Evolutionary conservation across 768 basidiomycete genomes (phyloP), one percentile per base, ranked within the genome.

Genomic region (Leccinum uliginosum): DNA sequence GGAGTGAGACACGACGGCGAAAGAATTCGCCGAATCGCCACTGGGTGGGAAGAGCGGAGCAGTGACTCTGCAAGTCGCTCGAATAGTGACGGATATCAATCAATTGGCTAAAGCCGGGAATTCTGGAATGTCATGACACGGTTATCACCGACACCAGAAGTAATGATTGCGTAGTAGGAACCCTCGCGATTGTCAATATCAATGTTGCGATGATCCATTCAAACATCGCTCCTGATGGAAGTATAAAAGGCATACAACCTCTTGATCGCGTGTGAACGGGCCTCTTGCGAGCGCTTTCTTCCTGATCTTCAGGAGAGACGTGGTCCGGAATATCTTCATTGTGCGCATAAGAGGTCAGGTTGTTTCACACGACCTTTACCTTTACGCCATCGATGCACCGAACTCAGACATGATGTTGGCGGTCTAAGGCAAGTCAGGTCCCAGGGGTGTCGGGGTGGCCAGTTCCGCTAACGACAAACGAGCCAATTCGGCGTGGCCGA

Each of bases 401-500:
- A 19, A 43, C 2, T 43, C 40, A 43, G 40, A 43, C 40, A 43
- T 17, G 32, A 34, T 34, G 40, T 19, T 43, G 40, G 40, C 10
- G 40, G 40, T 19, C 1, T 1, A n/a, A 40, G 38, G n/a, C 9
- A n/a, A n/a, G 40, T 43, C 19, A 19, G 40, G 40, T 6, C 38
- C 38, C n/a, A 35, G n/a, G 38, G 38, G 38, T 10, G n/a, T 40
- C 38, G 38, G 38, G 9, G n/a, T 40, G 38, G 40, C 10, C 10
- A 19, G n/a, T 11, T 19, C 38, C n/a, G 38, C n/a, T 40, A 40
- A 10, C 38, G n/a, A n/a, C 38, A 5, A 15, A 6, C 32, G 12
- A 32, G 32, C 12, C 32, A 17, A 17, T 17, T 35, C 17, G 8
- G 35, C 35, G 35, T 38, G 35, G 17, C 35, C 8, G 72, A 57